A percentile compares a stretch with the other conserved stretches of the same genome.
Evolutionary conservation across 2,329 filamentous ascomycete genomes (phyloP).

Genomic region (Paraphaeosphaeria minitans): DNA sequence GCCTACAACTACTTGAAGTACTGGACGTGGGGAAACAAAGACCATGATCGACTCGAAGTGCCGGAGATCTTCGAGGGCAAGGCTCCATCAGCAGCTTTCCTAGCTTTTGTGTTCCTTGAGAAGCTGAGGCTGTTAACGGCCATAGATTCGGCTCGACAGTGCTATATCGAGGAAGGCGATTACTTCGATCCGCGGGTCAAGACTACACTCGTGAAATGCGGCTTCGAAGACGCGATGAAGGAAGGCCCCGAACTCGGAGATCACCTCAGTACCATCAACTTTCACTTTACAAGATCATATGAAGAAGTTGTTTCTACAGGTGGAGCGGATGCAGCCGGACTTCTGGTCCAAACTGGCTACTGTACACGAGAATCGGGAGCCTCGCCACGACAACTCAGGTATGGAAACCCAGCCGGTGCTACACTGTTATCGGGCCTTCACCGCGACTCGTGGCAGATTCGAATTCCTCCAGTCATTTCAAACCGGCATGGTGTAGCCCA

Average conservation of each 20-base stretch:
- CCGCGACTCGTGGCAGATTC: neutral
- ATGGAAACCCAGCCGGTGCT: neutral
- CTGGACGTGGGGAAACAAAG: neutral
- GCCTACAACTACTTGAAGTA: slow-evolving; percentile 1
- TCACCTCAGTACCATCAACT: too few species aligned
- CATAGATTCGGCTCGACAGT: neutral
- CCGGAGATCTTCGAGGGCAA: neutral
- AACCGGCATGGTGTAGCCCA: neutral
- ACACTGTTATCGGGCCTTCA: neutral
- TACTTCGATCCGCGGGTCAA: too few species aligned
- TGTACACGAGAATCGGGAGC: neutral
- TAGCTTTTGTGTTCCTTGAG: neutral
- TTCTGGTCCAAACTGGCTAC: neutral
- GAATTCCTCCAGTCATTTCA: neutral
- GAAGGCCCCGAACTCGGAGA: too few species aligned
- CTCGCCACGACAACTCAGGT: neutral
- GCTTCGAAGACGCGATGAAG: too few species aligned
- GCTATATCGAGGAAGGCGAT: neutral
- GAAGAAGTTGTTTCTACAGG: neutral
- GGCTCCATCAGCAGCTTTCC: neutral
- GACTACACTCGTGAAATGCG: too few species aligned
- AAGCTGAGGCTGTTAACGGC: neutral
- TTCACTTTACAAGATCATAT: neutral
- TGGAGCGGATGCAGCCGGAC: neutral
- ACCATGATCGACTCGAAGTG: neutral